Base-by-base conservation (phyloP, 495 filamentous ascomycete species). In the Penicillium cinerascens region DNA sequence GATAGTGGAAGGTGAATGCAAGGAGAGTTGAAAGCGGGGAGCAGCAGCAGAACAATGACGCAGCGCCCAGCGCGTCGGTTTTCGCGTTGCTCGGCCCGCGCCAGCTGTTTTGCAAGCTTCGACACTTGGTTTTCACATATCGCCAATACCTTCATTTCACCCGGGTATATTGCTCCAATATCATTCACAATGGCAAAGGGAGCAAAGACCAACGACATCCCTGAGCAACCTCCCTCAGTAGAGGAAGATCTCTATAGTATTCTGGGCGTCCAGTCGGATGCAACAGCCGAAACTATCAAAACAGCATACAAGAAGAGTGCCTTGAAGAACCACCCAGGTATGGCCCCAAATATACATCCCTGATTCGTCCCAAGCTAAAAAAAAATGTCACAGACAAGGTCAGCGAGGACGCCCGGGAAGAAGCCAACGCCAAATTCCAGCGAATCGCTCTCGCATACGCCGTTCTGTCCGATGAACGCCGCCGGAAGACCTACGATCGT, bases 251-350 rank as follows among this genome's bases (percentile, higher is more conserved):
- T 92, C 61, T 98, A 98, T 73, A 87, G 92, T 59, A 90, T 93
- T 63, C 77, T 98, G 22, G 86, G 81, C 11, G 73, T 93, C 45
- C 74, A 83, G 48, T 77, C 77, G 22, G 78, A 85, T 38, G 88
- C 87, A 49, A 84, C 79, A 17, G 86, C 93, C 42, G 75, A 76
- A 44, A 89, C 95, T 59, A 87, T 98, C 69, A 98, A 97, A 63
- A 91, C 93, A 67, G 92, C 93, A 11, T 98, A 98, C 74, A 82
- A 88, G 63, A 97, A 95, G 66, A 80, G 89, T 56, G 89, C 87
- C 51, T 70, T 98, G 52, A 78, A 87, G 55, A 91, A 95, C 58
- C 93, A 98, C 72, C 93, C 93, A 55, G 92, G 96, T 82, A 91
- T 17, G 55, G 35, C 11, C 6, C 16, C 33, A 26, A 37, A 51